Conservation (phyloP, 2,329 filamentous ascomycete species). For the Didymella pinodella region DNA sequence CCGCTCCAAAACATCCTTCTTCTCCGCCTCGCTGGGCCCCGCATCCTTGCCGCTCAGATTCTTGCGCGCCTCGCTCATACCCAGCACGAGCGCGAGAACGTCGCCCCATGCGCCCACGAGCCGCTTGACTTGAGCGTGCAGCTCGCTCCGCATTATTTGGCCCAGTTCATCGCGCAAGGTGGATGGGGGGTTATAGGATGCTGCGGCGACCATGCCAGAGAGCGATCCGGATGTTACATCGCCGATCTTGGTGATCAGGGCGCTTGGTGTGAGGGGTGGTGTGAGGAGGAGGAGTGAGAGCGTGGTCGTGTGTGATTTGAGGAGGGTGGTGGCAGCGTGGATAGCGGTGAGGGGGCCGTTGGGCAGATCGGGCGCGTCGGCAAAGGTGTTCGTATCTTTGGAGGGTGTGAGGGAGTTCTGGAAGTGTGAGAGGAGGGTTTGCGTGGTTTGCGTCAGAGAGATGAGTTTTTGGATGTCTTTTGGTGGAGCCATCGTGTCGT, state of each 20-base stretch:
- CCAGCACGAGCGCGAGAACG: conserved; percentile 67
- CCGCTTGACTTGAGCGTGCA: conserved; percentile 65
- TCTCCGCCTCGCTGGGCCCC: conserved; percentile 36
- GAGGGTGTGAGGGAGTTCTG: conserved; percentile 44
- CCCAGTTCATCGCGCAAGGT: conserved; percentile 36
- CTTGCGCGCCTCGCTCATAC: conserved; percentile 63
- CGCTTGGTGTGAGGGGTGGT: conserved; percentile 82
- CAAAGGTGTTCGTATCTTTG: conserved; percentile 10
- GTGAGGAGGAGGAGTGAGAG: conserved; percentile 87
- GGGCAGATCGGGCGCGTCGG: conserved; percentile 27
- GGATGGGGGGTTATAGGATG: conserved; percentile 27
- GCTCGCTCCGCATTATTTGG: conserved; percentile 66
- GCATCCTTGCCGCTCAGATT: conserved; percentile 24
- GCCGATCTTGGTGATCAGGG: conserved; percentile 72
- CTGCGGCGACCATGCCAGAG: conserved; percentile 73
- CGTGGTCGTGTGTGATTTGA: conserved; percentile 86
- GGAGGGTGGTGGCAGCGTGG: conserved; percentile 73
- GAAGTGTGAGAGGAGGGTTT: conserved; percentile 48
- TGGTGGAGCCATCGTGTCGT: conserved; percentile 10
- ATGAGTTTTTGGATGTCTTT: conserved; percentile 43
- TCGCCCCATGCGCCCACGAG: conserved; percentile 69
- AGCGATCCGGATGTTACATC: conserved; percentile 76
- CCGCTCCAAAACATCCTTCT: conserved; percentile 62
- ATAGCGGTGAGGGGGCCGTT: conserved; percentile 69
- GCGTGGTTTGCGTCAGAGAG: conserved; percentile 47